These are phyloP conservation scores for Scalesia atractyloides DNA, from an alignment of 129 eudicot species.

Conservation along the genomic window DNA sequence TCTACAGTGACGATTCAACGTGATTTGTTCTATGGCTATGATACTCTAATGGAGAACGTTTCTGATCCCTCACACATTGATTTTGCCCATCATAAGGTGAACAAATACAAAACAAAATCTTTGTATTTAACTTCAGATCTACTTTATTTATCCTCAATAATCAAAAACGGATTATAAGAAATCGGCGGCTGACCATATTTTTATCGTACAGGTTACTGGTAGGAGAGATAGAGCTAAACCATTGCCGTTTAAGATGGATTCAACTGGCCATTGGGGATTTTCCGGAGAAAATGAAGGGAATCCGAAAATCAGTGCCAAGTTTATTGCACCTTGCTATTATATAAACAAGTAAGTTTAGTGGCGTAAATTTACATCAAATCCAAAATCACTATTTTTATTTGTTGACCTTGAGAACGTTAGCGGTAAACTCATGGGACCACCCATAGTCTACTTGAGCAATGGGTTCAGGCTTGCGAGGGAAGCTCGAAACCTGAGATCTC, in stretches of 20 bases:
- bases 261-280: conserved; percentile 85
- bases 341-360: conserved; percentile 70
- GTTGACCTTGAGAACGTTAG: no score
- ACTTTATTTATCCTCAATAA: background rate
- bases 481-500: no score
- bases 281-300: conserved; percentile 85
- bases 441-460: no score
- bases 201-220: conserved; percentile 77
- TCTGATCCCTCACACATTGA: conserved; percentile 99
- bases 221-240: conserved; percentile 98
- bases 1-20: conserved; percentile 94
- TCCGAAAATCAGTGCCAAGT: conserved; percentile 82
- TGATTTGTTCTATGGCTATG: conserved; percentile 91
- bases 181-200: background rate
- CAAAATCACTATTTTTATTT: background rate
- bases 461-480: no score
- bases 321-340: conserved; percentile 86
- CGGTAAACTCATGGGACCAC: no score
- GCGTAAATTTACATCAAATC: background rate
- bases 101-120: background rate
- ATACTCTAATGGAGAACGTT: conserved; percentile 98
- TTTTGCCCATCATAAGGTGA: conserved; percentile 98
- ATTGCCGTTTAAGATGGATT: conserved; percentile 86
- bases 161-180: background rate
- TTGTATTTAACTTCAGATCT: background rate